Conservation (phyloP, 495 filamentous ascomycete species). For the Neurospora discreta region DNA sequence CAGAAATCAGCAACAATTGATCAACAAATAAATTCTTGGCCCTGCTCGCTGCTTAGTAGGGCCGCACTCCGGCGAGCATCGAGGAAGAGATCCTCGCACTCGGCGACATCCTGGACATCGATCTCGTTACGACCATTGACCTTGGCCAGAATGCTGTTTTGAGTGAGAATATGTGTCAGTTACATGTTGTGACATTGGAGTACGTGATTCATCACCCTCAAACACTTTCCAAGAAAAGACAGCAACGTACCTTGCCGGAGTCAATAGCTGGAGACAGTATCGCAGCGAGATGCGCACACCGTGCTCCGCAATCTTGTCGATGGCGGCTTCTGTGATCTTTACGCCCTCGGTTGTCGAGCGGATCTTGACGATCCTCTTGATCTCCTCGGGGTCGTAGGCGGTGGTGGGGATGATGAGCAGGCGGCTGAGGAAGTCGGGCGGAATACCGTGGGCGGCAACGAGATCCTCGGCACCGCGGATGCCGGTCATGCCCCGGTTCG, state of each 20-base stretch:
- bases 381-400: slow-evolving; percentile 72
- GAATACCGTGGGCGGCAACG: slow-evolving; percentile 81
- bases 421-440: slow-evolving; percentile 81
- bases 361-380: slow-evolving; percentile 76
- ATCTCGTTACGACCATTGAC: slow-evolving; percentile 64
- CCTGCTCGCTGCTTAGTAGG: slow-evolving; percentile 53
- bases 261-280: slow-evolving; percentile 85
- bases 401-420: slow-evolving; percentile 92
- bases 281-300: slow-evolving; percentile 79
- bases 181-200: neutral
- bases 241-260: slow-evolving; percentile 54
- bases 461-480: slow-evolving; percentile 80
- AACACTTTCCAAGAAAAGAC: neutral
- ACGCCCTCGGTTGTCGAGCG: slow-evolving; percentile 74
- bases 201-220: neutral
- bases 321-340: slow-evolving; percentile 65
- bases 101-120: slow-evolving; percentile 70
- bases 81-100: slow-evolving; percentile 82
- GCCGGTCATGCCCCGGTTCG: slow-evolving; percentile 83
- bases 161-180: slow-evolving; percentile 7
- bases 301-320: slow-evolving; percentile 74
- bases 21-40: slow-evolving; percentile 49
- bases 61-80: slow-evolving; percentile 76
- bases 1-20: neutral
- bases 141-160: slow-evolving; percentile 41